Evolutionary conservation across 441 rosid species (phyloP).

Genomic region (Syzygium syzygioides): DNA sequence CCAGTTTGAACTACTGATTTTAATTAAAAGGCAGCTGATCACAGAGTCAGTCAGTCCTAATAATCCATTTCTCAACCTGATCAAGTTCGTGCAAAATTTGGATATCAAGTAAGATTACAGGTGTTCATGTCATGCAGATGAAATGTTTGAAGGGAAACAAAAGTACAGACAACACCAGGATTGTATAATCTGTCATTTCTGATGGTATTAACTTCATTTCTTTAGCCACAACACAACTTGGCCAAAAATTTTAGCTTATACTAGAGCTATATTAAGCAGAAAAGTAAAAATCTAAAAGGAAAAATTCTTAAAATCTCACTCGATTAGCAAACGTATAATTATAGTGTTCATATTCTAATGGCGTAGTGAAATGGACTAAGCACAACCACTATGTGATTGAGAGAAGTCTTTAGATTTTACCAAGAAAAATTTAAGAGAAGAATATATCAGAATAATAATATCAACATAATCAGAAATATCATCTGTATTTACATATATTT

Average conservation of each 20-base stretch:
- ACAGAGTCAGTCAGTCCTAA: background rate
- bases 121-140: background rate
- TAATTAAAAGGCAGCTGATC: background rate
- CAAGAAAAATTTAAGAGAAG: background rate
- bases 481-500: too few species aligned
- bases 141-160: background rate
- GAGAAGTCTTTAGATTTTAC: background rate
- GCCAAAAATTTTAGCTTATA: background rate
- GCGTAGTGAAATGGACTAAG: background rate
- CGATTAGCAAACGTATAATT: background rate
- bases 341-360: background rate
- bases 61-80: background rate
- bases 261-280: background rate
- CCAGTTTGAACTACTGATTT: background rate
- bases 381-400: background rate
- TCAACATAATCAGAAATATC: background rate
- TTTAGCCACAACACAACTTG: background rate
- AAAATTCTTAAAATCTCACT: background rate
- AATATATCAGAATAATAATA: background rate
- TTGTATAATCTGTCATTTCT: background rate
- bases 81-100: background rate
- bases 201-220: background rate
- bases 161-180: background rate
- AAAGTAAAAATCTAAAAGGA: background rate
- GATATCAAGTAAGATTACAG: background rate